Evolutionary conservation across 495 filamentous ascomycete species (phyloP).

Genomic region (Penicillium antarcticum): DNA sequence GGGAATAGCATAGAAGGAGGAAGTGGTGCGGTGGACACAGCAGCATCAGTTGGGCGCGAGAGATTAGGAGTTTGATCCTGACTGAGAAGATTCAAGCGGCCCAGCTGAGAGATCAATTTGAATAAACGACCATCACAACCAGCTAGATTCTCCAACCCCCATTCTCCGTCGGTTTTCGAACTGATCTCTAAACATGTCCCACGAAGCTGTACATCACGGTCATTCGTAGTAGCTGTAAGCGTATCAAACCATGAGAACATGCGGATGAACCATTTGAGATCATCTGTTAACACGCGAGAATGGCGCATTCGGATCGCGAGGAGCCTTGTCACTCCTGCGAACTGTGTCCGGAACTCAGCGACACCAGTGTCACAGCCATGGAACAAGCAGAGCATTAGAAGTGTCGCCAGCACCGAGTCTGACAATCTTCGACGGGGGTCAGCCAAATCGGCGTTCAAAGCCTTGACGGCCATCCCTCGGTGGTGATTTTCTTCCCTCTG

Average conservation of each 20-base stretch:
- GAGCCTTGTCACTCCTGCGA: conserved; percentile 91
- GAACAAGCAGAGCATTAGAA: conserved; percentile 86
- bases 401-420: conserved; percentile 84
- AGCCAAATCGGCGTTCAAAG: conserved; percentile 78
- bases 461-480: conserved; percentile 73
- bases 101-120: conserved; percentile 72
- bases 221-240: conserved; percentile 88
- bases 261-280: conserved; percentile 89
- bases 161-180: conserved; percentile 64
- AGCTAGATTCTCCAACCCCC: conserved; percentile 79
- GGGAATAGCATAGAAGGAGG: conserved; percentile 39
- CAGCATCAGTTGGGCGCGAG: conserved; percentile 25
- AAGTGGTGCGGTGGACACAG: conserved; percentile 29
- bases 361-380: conserved; percentile 91
- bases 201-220: conserved; percentile 84
- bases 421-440: conserved; percentile 69
- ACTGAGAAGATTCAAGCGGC: conserved; percentile 83
- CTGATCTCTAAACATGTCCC: conserved; percentile 65
- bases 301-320: conserved; percentile 68
- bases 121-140: conserved; percentile 84
- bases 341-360: conserved; percentile 88
- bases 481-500: conserved; percentile 76
- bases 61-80: conserved; percentile 60
- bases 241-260: conserved; percentile 96
- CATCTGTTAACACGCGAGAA: conserved; percentile 57